These are phyloP conservation scores for Pholiota adiposa DNA, from an alignment of 1,284 basidiomycete genomes.

Conservation along the genomic window DNA sequence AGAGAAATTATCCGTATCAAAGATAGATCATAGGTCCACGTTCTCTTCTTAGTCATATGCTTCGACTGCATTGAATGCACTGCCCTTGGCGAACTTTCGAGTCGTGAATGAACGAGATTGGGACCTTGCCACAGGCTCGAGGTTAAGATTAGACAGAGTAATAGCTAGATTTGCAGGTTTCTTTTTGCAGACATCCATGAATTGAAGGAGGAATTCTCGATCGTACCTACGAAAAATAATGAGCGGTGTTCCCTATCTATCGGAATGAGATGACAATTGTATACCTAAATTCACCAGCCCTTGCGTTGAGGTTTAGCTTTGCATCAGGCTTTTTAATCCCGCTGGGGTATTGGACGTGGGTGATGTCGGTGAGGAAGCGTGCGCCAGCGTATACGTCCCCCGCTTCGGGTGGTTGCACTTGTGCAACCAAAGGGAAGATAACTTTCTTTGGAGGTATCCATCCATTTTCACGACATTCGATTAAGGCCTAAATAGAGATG, in stretches of 20 bases:
- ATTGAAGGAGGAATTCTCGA: constrained; percentile 5
- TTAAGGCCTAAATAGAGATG: neutral
- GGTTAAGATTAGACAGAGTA: constrained; percentile 45
- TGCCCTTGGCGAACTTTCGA: too few relatives aligned
- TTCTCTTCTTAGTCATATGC: too few relatives aligned
- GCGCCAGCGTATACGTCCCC: neutral
- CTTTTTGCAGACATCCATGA: neutral
- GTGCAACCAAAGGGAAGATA: too few relatives aligned
- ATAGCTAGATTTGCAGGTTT: neutral
- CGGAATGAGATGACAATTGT: neutral
- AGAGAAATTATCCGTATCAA: constrained; percentile 29
- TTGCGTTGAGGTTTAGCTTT: neutral
- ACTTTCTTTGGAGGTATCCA: neutral
- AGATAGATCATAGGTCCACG: constrained; percentile 40
- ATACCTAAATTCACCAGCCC: neutral
- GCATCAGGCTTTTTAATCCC: neutral
- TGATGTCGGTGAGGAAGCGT: neutral
- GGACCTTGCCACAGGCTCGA: constrained; percentile 59
- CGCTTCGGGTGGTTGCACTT: too few relatives aligned
- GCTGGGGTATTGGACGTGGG: neutral
- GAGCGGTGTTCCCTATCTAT: neutral
- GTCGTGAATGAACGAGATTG: too few relatives aligned
- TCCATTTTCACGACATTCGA: neutral
- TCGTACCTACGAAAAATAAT: neutral
- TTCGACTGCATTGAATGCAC: too few relatives aligned